Base-by-base conservation (phyloP, 306 rosid species). In the Sophora flavescens region DNA sequence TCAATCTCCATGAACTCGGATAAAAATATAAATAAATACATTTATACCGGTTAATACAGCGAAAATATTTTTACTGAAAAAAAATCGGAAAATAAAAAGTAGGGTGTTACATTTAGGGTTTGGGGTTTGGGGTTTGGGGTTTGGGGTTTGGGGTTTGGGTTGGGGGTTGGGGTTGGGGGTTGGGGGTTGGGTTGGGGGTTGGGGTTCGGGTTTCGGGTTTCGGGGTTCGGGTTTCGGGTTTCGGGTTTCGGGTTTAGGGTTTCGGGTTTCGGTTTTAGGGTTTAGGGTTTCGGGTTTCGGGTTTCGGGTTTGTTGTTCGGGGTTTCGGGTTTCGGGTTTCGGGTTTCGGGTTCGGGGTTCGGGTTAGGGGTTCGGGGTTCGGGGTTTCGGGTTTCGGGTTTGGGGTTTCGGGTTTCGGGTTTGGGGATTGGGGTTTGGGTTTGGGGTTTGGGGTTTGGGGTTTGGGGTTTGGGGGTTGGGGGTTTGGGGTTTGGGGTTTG, bases 341-440 rank as follows among this genome's bases (percentile, higher is more conserved):
- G 63, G 61, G 2, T 56, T 56, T 6, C 2, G 28, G 33, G 7
- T 22, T 56, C 17, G 61, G 61, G 63, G 6, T 57, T 57, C 22
- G 52, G 72, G 72, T 75, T 75, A 63, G 63, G 72, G 72, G 63
- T 75, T 75, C 28, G 9, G 70, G 68, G 26, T 59, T 58, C 14
- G 78, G 58, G 39, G 59, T 41, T 38, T 38, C 36, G 78, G 56
- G 12, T 73, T 74, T 44, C 59, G 78, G 69, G 42, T 22, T 74
- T 28, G 58, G 69, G 57, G 42, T 74, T 74, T 15, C 61, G 69
- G 47, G 59, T 54, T 38, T 3, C n/a, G n/a, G n/a, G n/a, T n/a
- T n/a, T n/a, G n/a, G n/a, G n/a, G n/a, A n/a, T n/a, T n/a, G n/a
- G n/a, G 66, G 77, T 53, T 72, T 72, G 56, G 18, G 56, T 54